Evolutionary conservation across 2,329 filamentous ascomycete genomes (phyloP), one percentile per base, ranked within the genome.

Genomic region (Fusarium sterilihyphosum): DNA sequence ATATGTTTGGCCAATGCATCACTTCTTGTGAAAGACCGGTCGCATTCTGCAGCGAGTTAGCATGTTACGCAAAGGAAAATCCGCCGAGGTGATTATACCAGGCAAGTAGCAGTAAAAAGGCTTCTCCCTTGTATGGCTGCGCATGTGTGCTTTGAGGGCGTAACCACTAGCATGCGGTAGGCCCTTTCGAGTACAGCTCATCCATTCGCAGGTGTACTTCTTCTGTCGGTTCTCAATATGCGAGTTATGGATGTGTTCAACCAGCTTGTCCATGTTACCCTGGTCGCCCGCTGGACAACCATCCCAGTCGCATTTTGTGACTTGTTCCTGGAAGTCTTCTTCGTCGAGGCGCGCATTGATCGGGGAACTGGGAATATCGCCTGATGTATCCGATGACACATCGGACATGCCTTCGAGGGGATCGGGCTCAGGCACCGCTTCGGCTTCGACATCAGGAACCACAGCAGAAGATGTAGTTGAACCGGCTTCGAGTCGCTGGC

Each of bases 171-270:
- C 96, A 84, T 99, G 96, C 24, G 94, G 92, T 83, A 96, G 91
- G 68, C 95, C 94, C 85, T 98, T 98, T 71, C 95, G 87, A 61
- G 88, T 89, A 82, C 96, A 99, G 75, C 96, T 96, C 68, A 90
- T 91, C 96, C 96, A 99, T 84, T 98, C 96, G 84, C 96, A 99
- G n/a, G 94, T 95, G 82, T 98, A 98, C 83, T 96, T 98, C 85
- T 97, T 98, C 85, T 96, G 94, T 62, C 95, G 91, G 70, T 92
- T 94, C 80, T 96, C 94, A 79, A 98, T 98, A 83, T 99, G 96
- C 67, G 96, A 94, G 79, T 95, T 93, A 83, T 98, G 96, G 68
- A 96, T 93, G 80, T 96, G 93, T 77, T 93, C 90, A 47, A 96
- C 93, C 49, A 96, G 84, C 73, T 86, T 90, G 82, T 96, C 93